Conservation (phyloP, 768 basidiomycete genomes). For the Candolleomyces eurysporus region DNA sequence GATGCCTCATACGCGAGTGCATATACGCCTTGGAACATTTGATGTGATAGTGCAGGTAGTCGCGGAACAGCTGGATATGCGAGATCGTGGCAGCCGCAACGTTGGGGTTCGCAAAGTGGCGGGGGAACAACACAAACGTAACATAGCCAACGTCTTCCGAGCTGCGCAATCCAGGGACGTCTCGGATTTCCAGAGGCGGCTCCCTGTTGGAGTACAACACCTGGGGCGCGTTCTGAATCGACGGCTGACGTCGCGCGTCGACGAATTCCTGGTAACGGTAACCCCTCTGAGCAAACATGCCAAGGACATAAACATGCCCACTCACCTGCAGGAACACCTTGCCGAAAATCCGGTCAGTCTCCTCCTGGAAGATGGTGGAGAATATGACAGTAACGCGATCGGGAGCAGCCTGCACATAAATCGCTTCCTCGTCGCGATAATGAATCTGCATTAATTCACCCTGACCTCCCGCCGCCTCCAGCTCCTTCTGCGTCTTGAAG, state of each 20-base stretch:
- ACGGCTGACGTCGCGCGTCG: constrained; percentile 91
- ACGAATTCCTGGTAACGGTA: constrained; percentile 81
- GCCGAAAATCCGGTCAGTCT: constrained; percentile 95
- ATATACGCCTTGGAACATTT: constrained; percentile 99
- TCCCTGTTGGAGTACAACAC: constrained; percentile 94
- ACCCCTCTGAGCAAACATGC: constrained; percentile 8
- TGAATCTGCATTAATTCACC: constrained; percentile 91
- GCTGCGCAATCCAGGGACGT: constrained; percentile 75
- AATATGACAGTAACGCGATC: constrained; percentile 99
- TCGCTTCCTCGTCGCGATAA: constrained; percentile 96
- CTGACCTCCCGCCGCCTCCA: constrained; percentile 72
- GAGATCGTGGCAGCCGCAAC: constrained; percentile 81
- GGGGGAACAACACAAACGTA: constrained; percentile 96
- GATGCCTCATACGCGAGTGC: constrained; percentile 94
- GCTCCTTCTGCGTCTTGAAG: constrained; percentile 76
- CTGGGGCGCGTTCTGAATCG: constrained; percentile 95
- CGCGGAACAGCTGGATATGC: constrained; percentile 94
- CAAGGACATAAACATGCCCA: not conserved
- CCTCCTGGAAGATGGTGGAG: constrained; percentile 94
- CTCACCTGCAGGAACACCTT: constrained; percentile 95
- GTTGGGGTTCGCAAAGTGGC: constrained; percentile 78
- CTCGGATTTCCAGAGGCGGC: constrained; percentile 94
- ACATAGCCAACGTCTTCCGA: constrained; percentile 94
- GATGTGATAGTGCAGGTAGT: constrained; percentile 99
- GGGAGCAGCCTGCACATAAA: constrained; percentile 88